Evolutionary conservation across 1,284 basidiomycete genomes (phyloP).

Genomic region (Neolentinus lepideus): DNA sequence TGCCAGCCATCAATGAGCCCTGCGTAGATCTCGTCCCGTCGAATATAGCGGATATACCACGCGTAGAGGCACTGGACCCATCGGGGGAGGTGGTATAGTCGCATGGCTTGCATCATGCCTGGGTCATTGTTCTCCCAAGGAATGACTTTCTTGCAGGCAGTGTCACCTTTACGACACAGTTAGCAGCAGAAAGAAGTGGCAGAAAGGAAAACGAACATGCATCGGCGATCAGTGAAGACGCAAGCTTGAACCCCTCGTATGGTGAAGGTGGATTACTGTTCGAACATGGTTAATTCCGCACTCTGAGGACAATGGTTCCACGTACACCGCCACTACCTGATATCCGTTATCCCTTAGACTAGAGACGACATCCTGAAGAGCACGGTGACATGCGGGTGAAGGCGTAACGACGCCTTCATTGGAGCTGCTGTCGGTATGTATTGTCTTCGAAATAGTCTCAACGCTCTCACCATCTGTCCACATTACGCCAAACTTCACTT

Average conservation of each 20-base stretch:
- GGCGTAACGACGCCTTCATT: conserved; percentile 38
- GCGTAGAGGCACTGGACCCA: conserved; percentile 29
- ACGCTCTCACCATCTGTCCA: conserved; percentile 40
- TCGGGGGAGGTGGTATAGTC: conserved; percentile 29
- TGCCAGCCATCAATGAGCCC: conserved; percentile 30
- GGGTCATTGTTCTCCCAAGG: conserved; percentile 35
- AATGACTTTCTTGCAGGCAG: neutral
- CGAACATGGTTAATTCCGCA: neutral
- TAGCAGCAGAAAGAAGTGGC: neutral
- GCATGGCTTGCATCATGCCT: conserved; percentile 24
- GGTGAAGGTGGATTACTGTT: conserved; percentile 24
- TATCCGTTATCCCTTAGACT: conserved; percentile 42
- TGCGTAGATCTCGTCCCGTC: conserved; percentile 31
- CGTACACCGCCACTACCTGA: conserved; percentile 42
- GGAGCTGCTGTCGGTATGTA: conserved; percentile 19
- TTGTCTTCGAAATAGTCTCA: neutral
- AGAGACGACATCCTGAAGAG: conserved; percentile 41
- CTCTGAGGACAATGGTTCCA: conserved; percentile 2
- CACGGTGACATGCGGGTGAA: conserved; percentile 53
- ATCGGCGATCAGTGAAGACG: conserved; percentile 31
- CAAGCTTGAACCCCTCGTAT: conserved; percentile 29
- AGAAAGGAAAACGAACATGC: conserved; percentile 19
- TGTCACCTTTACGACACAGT: conserved; percentile 4
- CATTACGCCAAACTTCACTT: conserved; percentile 45
- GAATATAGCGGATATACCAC: conserved; percentile 28